Percentiles rank a stretch among this genome's conserved stretches.
phyloP scores from a whole-genome alignment of 169 alveolate genomes.

The Eimeria acervulina region DNA sequence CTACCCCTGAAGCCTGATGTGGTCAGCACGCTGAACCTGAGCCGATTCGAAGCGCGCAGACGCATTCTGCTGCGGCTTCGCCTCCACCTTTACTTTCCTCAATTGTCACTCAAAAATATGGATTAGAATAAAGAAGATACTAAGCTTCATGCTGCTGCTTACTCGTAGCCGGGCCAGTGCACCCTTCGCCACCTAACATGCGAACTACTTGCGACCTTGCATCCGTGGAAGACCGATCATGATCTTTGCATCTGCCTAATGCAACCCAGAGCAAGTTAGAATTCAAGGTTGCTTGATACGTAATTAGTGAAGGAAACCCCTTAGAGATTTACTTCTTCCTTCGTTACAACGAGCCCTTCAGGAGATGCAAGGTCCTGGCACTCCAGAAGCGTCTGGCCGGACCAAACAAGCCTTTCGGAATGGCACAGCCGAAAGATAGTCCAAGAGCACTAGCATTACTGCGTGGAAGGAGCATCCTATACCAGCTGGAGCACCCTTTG shows the following conservation, averaged over 20 bases:
- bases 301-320: background rate
- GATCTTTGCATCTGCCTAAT: background rate
- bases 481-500: slow-evolving; percentile 76
- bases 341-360: background rate
- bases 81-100: background rate
- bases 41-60: background rate
- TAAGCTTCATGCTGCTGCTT: background rate
- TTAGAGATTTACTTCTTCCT: background rate
- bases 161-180: background rate
- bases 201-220: background rate
- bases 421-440: slow-evolving; percentile 28
- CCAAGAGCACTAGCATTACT: slow-evolving; percentile 57
- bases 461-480: slow-evolving; percentile 64
- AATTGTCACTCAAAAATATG: background rate
- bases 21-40: slow-evolving; percentile 14
- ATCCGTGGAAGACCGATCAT: background rate
- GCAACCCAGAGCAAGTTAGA: background rate
- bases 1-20: slow-evolving; percentile 23
- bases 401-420: background rate
- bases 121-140: background rate
- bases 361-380: background rate
- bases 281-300: background rate
- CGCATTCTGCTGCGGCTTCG: slow-evolving; percentile 13
- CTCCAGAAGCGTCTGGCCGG: background rate
- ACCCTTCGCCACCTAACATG: background rate